Evolutionary conservation across 1,139 yeast species (phyloP), one percentile per base, ranked within the genome.

Genomic region (Pneumocystis carinii): DNA sequence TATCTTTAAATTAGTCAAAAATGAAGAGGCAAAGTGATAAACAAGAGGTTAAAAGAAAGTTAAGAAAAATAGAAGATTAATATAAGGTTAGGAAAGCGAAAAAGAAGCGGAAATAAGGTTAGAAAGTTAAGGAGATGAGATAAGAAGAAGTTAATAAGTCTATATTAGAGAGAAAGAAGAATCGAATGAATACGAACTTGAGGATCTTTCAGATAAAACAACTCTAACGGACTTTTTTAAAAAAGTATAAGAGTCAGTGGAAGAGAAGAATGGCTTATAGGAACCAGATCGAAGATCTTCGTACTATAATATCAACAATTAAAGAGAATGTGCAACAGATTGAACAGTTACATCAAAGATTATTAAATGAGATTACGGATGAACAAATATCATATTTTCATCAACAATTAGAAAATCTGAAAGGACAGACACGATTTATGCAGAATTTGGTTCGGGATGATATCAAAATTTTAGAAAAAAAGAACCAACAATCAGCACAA

Each of bases 271-370:
- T 10, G 29, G 24, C 14, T n/a, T 3, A n/a, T 10, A 19, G 53
- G 29, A 6, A 3, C 1, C 4, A 86, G 72, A 83, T 92, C 68
- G 92, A 87, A 72, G 85, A 82, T 70, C 83, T 92, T 74, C 88
- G 90, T 77, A 82, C 83, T 69, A 85, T 84, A 71, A 81, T 92
- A 70, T 89, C 85, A 70, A 87, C 85, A 73, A 92, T 90, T 76
- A 85, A 86, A 70, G 85, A 79, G 69, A 75, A 89, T 71, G 83
- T 92, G 69, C 85, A 85, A 68, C 81, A 89, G 71, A 85, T 92
- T 67, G 87, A 88, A 73, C 81, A 83, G 68, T 82, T 88, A 71
- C 98, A 94, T 77, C 81, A 85, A 72, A 84, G 87, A 70, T 81
- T 92, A 64, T 78, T 92, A 70, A 89, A 87, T 70, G 97, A 90